Evolutionary conservation across 495 filamentous ascomycete species (phyloP).

Genomic region (Neurospora tetraspora): DNA sequence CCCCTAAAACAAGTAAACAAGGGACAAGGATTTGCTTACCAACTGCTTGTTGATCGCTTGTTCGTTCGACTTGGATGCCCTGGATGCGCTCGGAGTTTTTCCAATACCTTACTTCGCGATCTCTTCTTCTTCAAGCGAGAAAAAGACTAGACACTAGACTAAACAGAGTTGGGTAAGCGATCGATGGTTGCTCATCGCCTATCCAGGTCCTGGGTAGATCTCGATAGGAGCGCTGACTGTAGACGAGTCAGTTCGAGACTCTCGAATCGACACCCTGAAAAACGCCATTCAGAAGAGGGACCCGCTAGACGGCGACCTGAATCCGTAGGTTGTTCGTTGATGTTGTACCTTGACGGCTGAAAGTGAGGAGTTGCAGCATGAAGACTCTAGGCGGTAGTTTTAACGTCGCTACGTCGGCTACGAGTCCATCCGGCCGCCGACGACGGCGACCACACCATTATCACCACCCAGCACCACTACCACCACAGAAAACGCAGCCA

Average conservation of each 20-base stretch:
- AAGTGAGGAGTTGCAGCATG: not conserved
- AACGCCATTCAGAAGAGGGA: not conserved
- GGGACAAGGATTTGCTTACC: not conserved
- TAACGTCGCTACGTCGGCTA: not conserved
- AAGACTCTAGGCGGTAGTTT: not conserved
- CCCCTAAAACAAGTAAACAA: not conserved
- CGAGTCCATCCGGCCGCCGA: not conserved
- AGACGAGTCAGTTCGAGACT: not conserved
- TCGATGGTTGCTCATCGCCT: not conserved
- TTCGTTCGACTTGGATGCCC: not conserved
- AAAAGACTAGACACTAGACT: not conserved
- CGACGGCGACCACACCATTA: not conserved
- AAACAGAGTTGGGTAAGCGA: not conserved
- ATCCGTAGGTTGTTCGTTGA: not conserved
- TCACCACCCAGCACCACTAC: not conserved
- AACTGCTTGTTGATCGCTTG: not conserved
- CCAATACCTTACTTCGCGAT: not conserved
- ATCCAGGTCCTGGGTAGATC: not conserved
- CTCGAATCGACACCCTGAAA: not conserved
- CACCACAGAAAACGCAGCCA: not conserved
- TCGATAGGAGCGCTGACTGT: not conserved
- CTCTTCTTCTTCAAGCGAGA: not conserved
- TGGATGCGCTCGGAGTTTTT: not conserved
- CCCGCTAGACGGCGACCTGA: not conserved
- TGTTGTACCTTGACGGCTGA: not conserved